Conservation (phyloP, 176 grass and related monocot species). For the Poa pratensis region DNA sequence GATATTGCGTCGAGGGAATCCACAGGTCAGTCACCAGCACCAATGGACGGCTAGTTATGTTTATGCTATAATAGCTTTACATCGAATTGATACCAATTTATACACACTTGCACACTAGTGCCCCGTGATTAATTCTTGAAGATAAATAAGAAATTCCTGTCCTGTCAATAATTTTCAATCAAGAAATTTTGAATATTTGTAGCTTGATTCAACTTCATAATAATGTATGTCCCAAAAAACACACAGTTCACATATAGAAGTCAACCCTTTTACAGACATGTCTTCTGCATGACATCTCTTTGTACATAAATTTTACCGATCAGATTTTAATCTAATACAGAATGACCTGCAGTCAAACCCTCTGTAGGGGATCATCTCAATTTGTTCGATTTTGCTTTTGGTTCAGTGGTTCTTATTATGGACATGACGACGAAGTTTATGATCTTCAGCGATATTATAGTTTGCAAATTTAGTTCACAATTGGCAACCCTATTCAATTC, state of each 20-base stretch:
- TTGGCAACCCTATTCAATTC: background rate
- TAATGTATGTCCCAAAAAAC: background rate
- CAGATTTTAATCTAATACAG: background rate
- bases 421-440: background rate
- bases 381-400: background rate
- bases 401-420: background rate
- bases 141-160: background rate
- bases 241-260: background rate
- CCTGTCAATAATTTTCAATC: background rate
- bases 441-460: background rate
- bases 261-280: background rate
- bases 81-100: background rate
- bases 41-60: background rate
- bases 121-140: background rate
- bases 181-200: background rate
- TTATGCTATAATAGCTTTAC: background rate
- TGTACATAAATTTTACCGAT: background rate
- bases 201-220: background rate
- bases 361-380: background rate
- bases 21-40: constrained; percentile 31
- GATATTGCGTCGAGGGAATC: constrained; percentile 40
- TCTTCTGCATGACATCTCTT: background rate
- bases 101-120: background rate
- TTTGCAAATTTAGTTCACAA: background rate
- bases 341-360: background rate